Base-by-base conservation (phyloP, 2,329 filamentous ascomycete genomes). In the Monosporascus ibericus region DNA sequence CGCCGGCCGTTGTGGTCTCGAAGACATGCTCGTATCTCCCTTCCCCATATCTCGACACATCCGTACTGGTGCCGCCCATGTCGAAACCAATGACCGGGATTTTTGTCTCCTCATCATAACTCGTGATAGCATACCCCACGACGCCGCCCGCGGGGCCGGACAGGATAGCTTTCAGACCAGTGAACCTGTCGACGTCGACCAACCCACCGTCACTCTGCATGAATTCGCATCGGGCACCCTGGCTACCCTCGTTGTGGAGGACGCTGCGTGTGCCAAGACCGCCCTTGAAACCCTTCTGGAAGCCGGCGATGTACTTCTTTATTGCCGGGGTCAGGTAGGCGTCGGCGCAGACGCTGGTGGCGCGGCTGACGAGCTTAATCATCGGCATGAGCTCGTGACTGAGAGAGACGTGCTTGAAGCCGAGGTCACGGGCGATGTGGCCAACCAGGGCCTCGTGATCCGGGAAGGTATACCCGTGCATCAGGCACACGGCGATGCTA, bases 111-210 rank as follows among this genome's bases (percentile, higher is more conserved):
- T 86, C 80, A 59, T 96, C 92, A 67, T 94, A 96, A 1, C 88
- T 94, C 0, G 92, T 96, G 20, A 92, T 83, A 18, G 92, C 91
- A 68, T 96, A 96, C 4, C 92, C 92, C 0, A 96, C 91, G 0
- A 96, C 92, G 40, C 92, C 92, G 34, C 91, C 92, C n/a, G 92
- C 92, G 1, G 92, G 92, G 0, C 92, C 92, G 1, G 90, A 95
- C 2, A 96, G 68, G 54, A 96, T 95, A 2, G 90, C 90, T 61
- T 87, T 85, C 5, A 96, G 73, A 0, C 92, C 92, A 0, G 88
- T 92, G 64, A 96, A 95, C 58, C 82, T 85, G 52, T 88, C 84
- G 0, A 91, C 87, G 57, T 91, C 87, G 0, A 86, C 82, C 2
- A 86, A 67, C 0, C 84, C 83, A 22, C 89, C 90, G 58, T 95